Evolutionary conservation across 2,329 filamentous ascomycete species (phyloP), one percentile per base, ranked within the genome.

Genomic region (Colletotrichum camelliae): DNA sequence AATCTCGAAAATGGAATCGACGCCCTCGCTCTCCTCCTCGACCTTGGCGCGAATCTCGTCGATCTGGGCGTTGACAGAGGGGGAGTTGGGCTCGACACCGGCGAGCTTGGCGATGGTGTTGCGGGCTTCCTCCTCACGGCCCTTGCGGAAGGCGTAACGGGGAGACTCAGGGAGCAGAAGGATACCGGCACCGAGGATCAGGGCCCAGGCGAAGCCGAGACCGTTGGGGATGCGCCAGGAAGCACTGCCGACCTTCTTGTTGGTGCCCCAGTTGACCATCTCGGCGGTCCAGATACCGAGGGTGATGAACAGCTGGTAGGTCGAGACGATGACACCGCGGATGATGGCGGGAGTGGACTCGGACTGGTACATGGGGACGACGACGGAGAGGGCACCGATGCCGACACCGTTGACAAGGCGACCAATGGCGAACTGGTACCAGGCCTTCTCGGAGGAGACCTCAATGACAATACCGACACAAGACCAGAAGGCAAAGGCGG

Each of bases 241-340:
- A 4, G 87, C 86, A 27, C 88, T 88, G 77, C 84, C 86, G 1
- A 66, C 21, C 66, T 85, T 85, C 4, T 77, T 29, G 66, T 91
- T 85, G 8, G 92, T 94, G 8, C 91, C 91, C 80, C 86, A 93
- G 81, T 94, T 93, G 82, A 91, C 86, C 82, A 90, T 87, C 79
- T 91, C 89, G 48, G 88, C 87, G 29, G 85, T 85, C 87, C 88
- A 92, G 81, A 94, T 94, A 64, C 93, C 93, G 33, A 94, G 85
- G 0, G 93, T 94, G 81, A 94, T 92, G 81, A 93, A 91, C 4
- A 94, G 88, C 85, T 94, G 93, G 82, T 94, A 94, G 67, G 88
- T 90, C 2, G 89, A 88, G 33, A 94, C 89, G 52, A 94, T 87
- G 8, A 91, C 87, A 79, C 92, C 92, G 79, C 93, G 90, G 67